These are phyloP conservation scores for Aureobasidium sp. DNA, from an alignment of 2,329 filamentous ascomycete genomes.

Conservation along the genomic window DNA sequence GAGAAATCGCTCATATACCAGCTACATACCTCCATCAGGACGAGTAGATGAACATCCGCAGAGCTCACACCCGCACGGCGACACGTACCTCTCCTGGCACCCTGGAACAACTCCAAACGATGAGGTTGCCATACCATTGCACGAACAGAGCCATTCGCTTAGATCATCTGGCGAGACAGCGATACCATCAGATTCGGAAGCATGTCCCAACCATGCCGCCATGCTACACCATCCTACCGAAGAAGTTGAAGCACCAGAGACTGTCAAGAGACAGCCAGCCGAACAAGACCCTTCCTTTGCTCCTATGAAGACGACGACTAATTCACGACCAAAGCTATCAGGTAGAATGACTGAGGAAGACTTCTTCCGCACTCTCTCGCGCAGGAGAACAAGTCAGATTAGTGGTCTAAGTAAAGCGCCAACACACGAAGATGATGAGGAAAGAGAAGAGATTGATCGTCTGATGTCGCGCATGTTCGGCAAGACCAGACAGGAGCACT, in stretches of 20 bases:
- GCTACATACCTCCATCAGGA: neutral
- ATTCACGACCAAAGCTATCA: neutral
- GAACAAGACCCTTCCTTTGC: neutral
- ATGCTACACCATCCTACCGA: conserved; percentile 16
- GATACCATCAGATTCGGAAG: conserved; percentile 7
- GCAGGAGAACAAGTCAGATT: conserved; percentile 38
- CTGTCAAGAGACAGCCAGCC: neutral
- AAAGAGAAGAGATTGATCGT: conserved; percentile 48
- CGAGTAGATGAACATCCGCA: conserved; percentile 1
- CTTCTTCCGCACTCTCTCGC: conserved; percentile 42
- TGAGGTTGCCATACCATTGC: neutral
- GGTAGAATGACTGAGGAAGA: conserved; percentile 42
- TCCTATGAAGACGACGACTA: neutral
- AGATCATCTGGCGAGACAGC: conserved; percentile 11
- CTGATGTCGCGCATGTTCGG: conserved; percentile 67
- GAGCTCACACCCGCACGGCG: neutral
- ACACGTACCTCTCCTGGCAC: neutral
- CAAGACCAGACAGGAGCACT: conserved; percentile 52
- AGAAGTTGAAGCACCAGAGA: conserved; percentile 15
- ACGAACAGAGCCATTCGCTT: neutral
- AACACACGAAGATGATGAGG: conserved; percentile 25
- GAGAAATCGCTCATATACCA: conserved; percentile 22
- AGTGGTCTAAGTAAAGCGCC: conserved; percentile 19
- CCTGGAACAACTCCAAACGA: neutral
- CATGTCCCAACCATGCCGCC: neutral